Conservation (phyloP, 2,329 filamentous ascomycete species). For the Clarireedia monteithiana region DNA sequence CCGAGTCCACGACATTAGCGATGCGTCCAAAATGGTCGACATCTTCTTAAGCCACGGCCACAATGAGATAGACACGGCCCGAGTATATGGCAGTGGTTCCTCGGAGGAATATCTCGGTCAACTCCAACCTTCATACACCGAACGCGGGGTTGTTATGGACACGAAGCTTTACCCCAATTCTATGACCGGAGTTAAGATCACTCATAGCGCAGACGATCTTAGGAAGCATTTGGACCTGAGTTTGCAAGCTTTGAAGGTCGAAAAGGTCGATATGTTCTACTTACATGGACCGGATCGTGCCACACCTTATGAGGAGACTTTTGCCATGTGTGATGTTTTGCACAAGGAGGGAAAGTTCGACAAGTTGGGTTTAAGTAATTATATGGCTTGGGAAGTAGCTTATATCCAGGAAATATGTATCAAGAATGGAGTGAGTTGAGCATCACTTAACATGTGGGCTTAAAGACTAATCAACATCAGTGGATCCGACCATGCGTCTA, state of each 20-base stretch:
- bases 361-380: slow-evolving; percentile 55
- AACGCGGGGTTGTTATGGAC: slow-evolving; percentile 53
- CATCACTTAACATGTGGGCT: too few species aligned
- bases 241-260: slow-evolving; percentile 44
- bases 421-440: slow-evolving; percentile 17
- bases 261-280: slow-evolving; percentile 32
- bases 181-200: slow-evolving; percentile 4
- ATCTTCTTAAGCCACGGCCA: slow-evolving; percentile 58
- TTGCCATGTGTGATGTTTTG: slow-evolving; percentile 27
- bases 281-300: slow-evolving; percentile 25
- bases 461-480: neutral
- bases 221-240: slow-evolving; percentile 41
- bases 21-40: slow-evolving; percentile 54
- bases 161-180: slow-evolving; percentile 40
- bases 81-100: slow-evolving; percentile 53
- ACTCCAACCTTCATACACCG: slow-evolving; percentile 48
- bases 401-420: slow-evolving; percentile 28
- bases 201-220: slow-evolving; percentile 43
- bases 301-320: slow-evolving; percentile 24
- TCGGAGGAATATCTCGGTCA: slow-evolving; percentile 55
- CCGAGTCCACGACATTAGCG: slow-evolving; percentile 31
- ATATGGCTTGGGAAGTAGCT: slow-evolving; percentile 34
- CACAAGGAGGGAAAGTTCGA: slow-evolving; percentile 30
- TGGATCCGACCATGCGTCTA: slow-evolving; percentile 30
- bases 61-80: slow-evolving; percentile 62